Evolutionary conservation across 1,139 yeast species (phyloP), one percentile per base, ranked within the genome.

Genomic region (Yamadazyma sp.): DNA sequence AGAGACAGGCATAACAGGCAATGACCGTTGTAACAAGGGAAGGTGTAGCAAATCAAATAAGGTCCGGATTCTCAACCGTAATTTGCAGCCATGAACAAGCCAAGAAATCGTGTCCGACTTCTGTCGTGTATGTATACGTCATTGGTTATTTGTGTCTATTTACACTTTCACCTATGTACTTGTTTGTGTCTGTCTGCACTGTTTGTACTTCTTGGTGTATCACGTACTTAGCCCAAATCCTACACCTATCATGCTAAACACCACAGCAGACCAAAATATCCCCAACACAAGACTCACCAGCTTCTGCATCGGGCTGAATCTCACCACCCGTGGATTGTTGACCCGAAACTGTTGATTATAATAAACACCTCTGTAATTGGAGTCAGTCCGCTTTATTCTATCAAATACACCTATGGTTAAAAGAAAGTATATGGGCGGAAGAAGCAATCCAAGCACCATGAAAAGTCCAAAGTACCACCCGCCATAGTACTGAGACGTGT

Each of bases 201-300:
- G n/a, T n/a, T n/a, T n/a, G n/a, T n/a, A n/a, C n/a, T n/a, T n/a
- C n/a, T n/a, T n/a, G n/a, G n/a, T n/a, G n/a, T n/a, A n/a, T n/a
- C n/a, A n/a, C 23, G 46, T 49, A 6, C 46, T 38, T 9, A 49
- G 14, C 3, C 71, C 73, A 20, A 70, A 44, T 0, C 73, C 73
- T 6, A 69, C 65, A 0, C 69, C 74, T 13, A 70, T 64, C 73
- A 68, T 66, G 11, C 72, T 67, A 20, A 68, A 41, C 4, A 67
- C 56, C 4, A 61, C 46, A 11, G 47, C 38, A 7, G 64, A 37
- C 76, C 76, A 70, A 2, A 59, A 10, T 8, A 68, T 13, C 3
- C 75, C 75, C 2, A 64, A 16, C 0, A 50, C 41, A 6, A 63
- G 43, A 50, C 73, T 64, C 28, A 54, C 33, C 2, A 59, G 24